Conservation (phyloP, 2,329 filamentous ascomycete genomes). For the Cryphonectria naterciae region DNA sequence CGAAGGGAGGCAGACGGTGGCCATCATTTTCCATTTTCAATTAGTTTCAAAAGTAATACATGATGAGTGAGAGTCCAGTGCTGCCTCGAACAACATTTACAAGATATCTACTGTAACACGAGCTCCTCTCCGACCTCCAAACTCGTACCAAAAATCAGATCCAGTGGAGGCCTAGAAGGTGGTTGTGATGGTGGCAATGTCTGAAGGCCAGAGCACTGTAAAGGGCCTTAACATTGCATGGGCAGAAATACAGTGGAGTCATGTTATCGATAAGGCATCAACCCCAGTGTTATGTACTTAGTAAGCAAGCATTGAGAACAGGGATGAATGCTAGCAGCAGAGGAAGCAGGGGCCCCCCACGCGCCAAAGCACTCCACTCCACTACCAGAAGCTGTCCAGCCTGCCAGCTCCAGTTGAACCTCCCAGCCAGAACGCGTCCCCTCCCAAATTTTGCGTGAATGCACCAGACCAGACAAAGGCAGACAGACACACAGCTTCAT, state of each 20-base stretch:
- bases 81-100: neutral
- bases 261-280: neutral
- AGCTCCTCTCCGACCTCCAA: neutral
- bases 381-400: neutral
- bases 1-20: too few species aligned
- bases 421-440: neutral
- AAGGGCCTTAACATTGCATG: neutral
- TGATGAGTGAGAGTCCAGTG: neutral
- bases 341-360: neutral
- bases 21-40: too few species aligned
- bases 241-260: neutral
- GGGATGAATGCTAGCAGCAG: neutral
- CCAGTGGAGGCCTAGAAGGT: neutral
- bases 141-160: too few species aligned
- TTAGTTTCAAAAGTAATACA: too few species aligned
- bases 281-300: neutral
- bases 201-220: too few species aligned
- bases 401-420: neutral
- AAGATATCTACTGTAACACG: neutral
- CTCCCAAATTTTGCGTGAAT: slow-evolving; percentile 10
- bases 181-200: too few species aligned
- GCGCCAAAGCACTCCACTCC: neutral
- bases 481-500: neutral
- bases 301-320: neutral
- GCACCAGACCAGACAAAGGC: neutral